Evolutionary conservation across 331 rosid species (phyloP), one percentile per base, ranked within the genome.

Genomic region (Rhamnella rubrinervis): DNA sequence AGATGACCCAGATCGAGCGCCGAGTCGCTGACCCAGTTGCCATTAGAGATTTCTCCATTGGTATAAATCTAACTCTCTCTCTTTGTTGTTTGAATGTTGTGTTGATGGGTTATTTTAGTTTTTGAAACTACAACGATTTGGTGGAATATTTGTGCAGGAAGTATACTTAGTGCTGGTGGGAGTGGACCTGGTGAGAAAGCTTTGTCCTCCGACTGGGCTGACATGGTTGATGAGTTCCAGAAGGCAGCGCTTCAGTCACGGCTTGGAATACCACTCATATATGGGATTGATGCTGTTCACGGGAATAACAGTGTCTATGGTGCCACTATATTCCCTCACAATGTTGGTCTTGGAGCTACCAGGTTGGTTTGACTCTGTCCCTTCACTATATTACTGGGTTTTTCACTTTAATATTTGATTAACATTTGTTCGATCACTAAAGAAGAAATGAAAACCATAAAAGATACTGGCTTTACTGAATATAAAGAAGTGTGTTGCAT

Each of bases 271-370:
- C 98, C 98, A 3, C 77, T 90, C 14, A 81, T 93, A 6, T 93
- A 90, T 77, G 98, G 97, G 61, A 72, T 81, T 70, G 98, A 85
- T 61, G 93, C 97, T 4, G 96, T 93, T 85, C 98, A 90, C 86
- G 98, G 98, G 11, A 84, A 93, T 79, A 88, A 78, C 40, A 84
- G 44, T 68, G 77, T 85, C 58, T 88, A 82, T 40, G 96, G 96
- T 55, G 87, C 98, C 46, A 93, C 98, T 6, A 78, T 90, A 49
- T 93, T 80, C 72, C 98, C 96, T 78, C 96, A 90, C 81, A 93
- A 93, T 72, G 74, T 90, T 80, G 93, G 84, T 65, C 97, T 93
- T 52, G 93, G 98, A 56, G 97, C 97, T 58, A 80, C 93, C 59
- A 84, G 98, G 97, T 90, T 77, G 44, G 82, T 79, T 74, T 37